Base-by-base conservation (phyloP, 2,329 filamentous ascomycete genomes). In the Falciphora oryzae region DNA sequence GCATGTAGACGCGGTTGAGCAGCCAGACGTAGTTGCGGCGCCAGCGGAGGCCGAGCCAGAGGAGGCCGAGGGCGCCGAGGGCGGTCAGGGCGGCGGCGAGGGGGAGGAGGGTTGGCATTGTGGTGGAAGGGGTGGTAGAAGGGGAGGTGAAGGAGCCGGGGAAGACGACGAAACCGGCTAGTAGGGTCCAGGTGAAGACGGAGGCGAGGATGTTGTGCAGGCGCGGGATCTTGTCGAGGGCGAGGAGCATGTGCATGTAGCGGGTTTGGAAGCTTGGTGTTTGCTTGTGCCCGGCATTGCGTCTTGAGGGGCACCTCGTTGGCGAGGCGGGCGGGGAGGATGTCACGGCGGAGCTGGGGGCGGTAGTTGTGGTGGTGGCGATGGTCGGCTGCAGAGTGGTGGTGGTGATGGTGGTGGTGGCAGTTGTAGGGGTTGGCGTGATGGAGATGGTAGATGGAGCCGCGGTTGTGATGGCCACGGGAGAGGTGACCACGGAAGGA, bases 1-100 rank as follows among this genome's bases (percentile, higher is more conserved):
- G 78, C 66, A 83, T 65, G 67, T 85, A 83, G 16, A 85, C 73
- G 65, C 77, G 75, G 69, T 84, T 82, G 11, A 83, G 74, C 28
- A 85, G 73, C 83, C 81, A 86, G 25, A 84, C 76, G 65, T 84
- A 84, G 67, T 85, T 85, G 22, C 71, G 69, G 56, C 77, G 71
- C 73, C 80, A 80, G 27, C 74, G 72, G 63, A 75, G 72, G 66
- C 76, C 81, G n/a, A 85, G 72, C 69, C 73, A 76, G 3, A 76
- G 62, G 69, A 81, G 79, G 4, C 80, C 78, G 1, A 74, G 59
- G 1, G 71, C 69, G 3, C 80, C 80, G 5, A 79, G 65, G 10
- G 73, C 73, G 65, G 81, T 80, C 35, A 62, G 56, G 7, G 32
- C 16, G 6, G 18, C 50, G 6, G 78, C 77, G 11, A 77, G 71